phyloP scores from a whole-genome alignment of 225 moss, liverwort and hornwort species.

The Thuidium tamariscinum region DNA sequence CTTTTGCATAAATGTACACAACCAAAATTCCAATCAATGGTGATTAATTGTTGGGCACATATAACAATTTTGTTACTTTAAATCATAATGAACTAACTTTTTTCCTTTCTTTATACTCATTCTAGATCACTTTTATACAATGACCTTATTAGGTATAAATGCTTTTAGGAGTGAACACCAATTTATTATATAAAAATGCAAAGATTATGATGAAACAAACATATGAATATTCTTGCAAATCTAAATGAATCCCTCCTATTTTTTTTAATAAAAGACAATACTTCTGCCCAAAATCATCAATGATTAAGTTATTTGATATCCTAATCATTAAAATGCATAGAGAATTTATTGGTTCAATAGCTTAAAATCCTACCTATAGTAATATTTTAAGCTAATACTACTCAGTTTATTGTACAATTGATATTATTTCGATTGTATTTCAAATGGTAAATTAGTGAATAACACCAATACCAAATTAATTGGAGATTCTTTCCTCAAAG shows the following conservation, averaged over 20 bases:
- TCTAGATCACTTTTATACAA: neutral
- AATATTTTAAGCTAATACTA: fast-evolving
- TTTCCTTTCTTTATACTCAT: fast-evolving
- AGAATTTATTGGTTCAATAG: too few species aligned
- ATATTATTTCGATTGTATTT: neutral
- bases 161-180: fast-evolving
- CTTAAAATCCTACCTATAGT: fast-evolving
- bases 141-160: fast-evolving
- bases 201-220: fast-evolving
- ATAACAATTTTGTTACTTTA: too few species aligned
- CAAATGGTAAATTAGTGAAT: neutral
- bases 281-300: fast-evolving
- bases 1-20: too few species aligned
- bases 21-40: fast-evolving
- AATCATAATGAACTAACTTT: fast-evolving
- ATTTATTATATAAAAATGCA: too few species aligned
- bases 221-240: fast-evolving
- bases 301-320: neutral
- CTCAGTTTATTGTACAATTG: neutral
- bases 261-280: neutral
- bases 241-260: fast-evolving
- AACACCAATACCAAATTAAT: fast-evolving
- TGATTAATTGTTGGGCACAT: too few species aligned
- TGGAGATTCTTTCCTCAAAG: neutral
- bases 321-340: fast-evolving